Evolutionary conservation across 441 rosid species (phyloP).

Genomic region (Adansonia grandidieri): DNA sequence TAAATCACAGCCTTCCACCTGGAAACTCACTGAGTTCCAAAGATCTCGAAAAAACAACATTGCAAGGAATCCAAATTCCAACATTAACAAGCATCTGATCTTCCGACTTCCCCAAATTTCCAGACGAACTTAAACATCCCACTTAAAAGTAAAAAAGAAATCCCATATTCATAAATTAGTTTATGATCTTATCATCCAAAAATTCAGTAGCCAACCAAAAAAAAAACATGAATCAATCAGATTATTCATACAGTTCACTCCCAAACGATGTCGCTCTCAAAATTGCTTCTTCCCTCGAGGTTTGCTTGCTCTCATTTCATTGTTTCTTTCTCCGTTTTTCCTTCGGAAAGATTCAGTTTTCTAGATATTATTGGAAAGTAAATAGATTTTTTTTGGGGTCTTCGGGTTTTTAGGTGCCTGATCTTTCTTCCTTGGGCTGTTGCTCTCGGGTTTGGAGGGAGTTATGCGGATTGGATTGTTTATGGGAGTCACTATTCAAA

Average conservation of each 20-base stretch:
- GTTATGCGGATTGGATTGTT: constrained; percentile 6
- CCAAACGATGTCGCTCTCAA: constrained; percentile 9
- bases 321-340: background rate
- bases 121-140: background rate
- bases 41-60: background rate
- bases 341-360: background rate
- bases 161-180: background rate
- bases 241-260: constrained; percentile 11
- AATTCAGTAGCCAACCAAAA: background rate
- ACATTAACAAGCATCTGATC: background rate
- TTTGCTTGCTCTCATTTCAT: background rate
- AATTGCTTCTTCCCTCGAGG: constrained; percentile 3
- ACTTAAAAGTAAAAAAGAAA: background rate
- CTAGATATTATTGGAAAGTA: background rate
- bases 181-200: background rate
- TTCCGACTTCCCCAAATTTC: background rate
- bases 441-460: constrained; percentile 14
- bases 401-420: constrained; percentile 1
- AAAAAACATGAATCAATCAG: background rate
- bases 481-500: constrained; percentile 8
- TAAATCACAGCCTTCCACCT: background rate
- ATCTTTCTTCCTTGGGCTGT: constrained; percentile 2
- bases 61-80: background rate
- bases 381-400: background rate
- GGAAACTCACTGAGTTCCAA: background rate